Base-by-base conservation (phyloP, 2,329 filamentous ascomycete species). In the Dothistroma pini region DNA sequence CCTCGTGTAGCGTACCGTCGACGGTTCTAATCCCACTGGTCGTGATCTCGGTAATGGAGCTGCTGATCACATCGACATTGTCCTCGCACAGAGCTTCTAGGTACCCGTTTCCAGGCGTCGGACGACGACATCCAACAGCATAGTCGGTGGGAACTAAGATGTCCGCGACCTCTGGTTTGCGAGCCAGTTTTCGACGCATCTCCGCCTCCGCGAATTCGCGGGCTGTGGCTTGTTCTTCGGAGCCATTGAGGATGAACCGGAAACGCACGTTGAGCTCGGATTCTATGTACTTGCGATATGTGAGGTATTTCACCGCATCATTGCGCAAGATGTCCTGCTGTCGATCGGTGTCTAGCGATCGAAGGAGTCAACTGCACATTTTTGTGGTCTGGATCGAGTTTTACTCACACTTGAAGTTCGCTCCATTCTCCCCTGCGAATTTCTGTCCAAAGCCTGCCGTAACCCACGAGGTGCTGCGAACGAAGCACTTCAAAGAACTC, bases 81-180 rank as follows among this genome's bases (percentile, higher is more conserved):
- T 75, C 72, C 57, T 76, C 62, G 2, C 71, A 69, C 47, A 81
- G 69, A 77, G 80, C 77, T 67, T 82, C 78, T n/a, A 83, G 76
- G 63, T 80, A 83, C 1, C 80, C 80, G 34, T 78, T 77, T 0
- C 80, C 81, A 0, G 81, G 81, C 0, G 81, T 81, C 19, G 81
- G 66, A 3, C 81, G 73, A 10, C 80, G 72, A 59, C 80, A 83
- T 1, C 80, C 80, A 14, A 76, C 77, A 67, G 21, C 69, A 65
- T 76, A 78, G 60, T 75, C 74, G 49, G 77, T 77, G 2, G 78
- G 79, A 25, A 81, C 78, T 51, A 81, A 74, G 38, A 74, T 74
- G 14, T 79, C 74, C 12, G 70, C 62, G 12, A 81, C 69, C 2
- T 69, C 68, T 4, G 72, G 66, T 50, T 79, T 68, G 9, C 22